These are phyloP conservation scores for Thermothielavioides terrestris DNA, from an alignment of 495 filamentous ascomycete genomes.

Conservation along the genomic window DNA sequence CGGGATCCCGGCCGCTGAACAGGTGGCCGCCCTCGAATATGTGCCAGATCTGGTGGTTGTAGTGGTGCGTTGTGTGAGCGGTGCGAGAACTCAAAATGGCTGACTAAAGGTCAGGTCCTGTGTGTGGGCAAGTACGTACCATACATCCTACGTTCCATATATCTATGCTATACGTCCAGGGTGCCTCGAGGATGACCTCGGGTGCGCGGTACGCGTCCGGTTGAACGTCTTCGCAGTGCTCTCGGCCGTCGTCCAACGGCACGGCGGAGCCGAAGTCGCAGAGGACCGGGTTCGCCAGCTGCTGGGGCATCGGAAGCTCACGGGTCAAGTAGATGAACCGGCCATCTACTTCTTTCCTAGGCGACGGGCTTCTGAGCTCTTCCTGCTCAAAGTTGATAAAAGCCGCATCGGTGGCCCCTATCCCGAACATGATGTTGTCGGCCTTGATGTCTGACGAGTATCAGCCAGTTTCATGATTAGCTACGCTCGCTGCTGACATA, in stretches of 20 bases:
- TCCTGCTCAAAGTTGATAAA: slow-evolving; percentile 14
- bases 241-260: slow-evolving; percentile 14
- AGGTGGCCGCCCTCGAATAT: slow-evolving; percentile 39
- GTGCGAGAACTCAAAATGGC: background rate
- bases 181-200: slow-evolving; percentile 38
- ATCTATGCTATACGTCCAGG: slow-evolving; percentile 40
- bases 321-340: slow-evolving; percentile 24
- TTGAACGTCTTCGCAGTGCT: slow-evolving; percentile 17
- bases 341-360: slow-evolving; percentile 23
- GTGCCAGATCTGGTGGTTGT: slow-evolving; percentile 46
- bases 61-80: background rate
- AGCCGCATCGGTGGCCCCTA: slow-evolving; percentile 11
- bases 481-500: no score
- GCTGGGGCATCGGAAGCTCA: slow-evolving; percentile 16
- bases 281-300: slow-evolving; percentile 22
- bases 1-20: slow-evolving; percentile 38
- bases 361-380: slow-evolving; percentile 21
- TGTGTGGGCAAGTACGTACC: slow-evolving; percentile 24
- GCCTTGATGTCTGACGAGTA: slow-evolving; percentile 30
- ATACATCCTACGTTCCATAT: slow-evolving; percentile 45
- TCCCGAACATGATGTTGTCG: slow-evolving; percentile 31
- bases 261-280: slow-evolving; percentile 44
- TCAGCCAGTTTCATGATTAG: background rate
- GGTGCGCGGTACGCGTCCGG: slow-evolving; percentile 38
- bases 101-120: no score